phyloP scores from a whole-genome alignment of 257 asterid genomes.

The Sherardia arvensis region DNA sequence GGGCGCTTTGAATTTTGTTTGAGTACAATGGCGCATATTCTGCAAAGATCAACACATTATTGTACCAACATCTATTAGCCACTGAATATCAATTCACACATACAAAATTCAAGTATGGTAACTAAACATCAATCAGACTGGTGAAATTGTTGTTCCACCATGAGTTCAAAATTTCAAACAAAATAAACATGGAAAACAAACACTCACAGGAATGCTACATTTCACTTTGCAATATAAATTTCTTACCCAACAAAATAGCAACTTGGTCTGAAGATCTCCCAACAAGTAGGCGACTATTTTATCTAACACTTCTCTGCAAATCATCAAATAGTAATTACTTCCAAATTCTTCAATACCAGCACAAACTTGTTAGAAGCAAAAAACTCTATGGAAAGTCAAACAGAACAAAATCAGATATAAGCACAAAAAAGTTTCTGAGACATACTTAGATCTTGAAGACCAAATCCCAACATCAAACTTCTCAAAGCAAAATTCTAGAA shows the following conservation, averaged over 20 bases:
- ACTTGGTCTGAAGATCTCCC: constrained; percentile 44
- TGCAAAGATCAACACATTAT: constrained; percentile 31
- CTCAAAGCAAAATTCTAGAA: constrained; percentile 74
- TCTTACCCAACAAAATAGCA: constrained; percentile 82
- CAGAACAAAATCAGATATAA: neutral
- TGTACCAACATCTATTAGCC: neutral
- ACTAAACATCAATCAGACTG: neutral
- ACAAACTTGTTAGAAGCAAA: neutral
- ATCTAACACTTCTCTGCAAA: constrained; percentile 50
- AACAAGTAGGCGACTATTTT: constrained; percentile 54
- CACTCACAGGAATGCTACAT: neutral
- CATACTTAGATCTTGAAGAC: constrained; percentile 83
- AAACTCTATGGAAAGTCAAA: constrained; percentile 1
- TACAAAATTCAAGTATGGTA: neutral
- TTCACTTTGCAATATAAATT: neutral
- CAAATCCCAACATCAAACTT: constrained; percentile 76
- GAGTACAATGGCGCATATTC: constrained; percentile 64
- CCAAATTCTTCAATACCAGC: neutral
- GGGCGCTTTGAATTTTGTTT: constrained; percentile 55
- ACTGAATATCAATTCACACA: too few species aligned
- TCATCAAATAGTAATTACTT: constrained; percentile 18
- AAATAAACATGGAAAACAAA: neutral
- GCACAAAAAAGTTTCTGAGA: constrained; percentile 9
- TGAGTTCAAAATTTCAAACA: neutral
- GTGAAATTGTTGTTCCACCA: neutral